phyloP scores from a whole-genome alignment of 257 asterid genomes.

The Nicotiana otophora region DNA sequence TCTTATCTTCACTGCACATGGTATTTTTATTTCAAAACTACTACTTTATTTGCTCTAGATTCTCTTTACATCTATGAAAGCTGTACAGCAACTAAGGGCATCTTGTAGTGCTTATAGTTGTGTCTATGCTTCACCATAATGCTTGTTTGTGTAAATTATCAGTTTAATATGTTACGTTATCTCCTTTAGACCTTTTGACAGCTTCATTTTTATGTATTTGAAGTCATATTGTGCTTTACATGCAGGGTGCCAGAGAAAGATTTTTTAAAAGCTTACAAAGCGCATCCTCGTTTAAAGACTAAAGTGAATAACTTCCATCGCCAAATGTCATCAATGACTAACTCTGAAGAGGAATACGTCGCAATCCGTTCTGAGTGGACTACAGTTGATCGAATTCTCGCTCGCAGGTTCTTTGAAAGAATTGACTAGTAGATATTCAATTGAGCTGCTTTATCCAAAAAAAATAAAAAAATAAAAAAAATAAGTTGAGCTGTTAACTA shows the following conservation, averaged over 20 bases:
- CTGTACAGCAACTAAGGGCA: not conserved
- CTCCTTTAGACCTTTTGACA: not conserved
- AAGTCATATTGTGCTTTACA: conserved; percentile 1
- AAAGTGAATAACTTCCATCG: conserved; percentile 78
- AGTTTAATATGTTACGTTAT: not conserved
- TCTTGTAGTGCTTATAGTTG: not conserved
- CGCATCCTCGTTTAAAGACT: conserved; percentile 82
- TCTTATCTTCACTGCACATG: conserved; percentile 94
- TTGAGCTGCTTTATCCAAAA: not conserved
- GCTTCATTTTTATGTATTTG: not conserved
- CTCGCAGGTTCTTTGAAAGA: conserved; percentile 60
- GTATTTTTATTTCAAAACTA: conserved; percentile 30
- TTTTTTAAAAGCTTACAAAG: conserved; percentile 77
- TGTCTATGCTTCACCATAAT: not conserved
- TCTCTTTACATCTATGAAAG: not conserved
- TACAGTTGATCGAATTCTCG: conserved; percentile 80
- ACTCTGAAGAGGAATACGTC: conserved; percentile 65
- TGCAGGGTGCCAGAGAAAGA: conserved; percentile 93
- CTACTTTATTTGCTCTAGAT: not conserved
- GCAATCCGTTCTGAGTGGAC: conserved; percentile 98
- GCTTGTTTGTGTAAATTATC: not conserved
- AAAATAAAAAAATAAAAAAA: too few relatives aligned
- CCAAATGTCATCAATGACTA: conserved; percentile 64
- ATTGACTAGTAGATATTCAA: not conserved
- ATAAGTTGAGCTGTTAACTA: not conserved